Percentiles rank a stretch among this genome's conserved stretches.
Evolutionary conservation across 164 flowering plant genomes (phyloP).

Genomic region (Vitis vinifera): DNA sequence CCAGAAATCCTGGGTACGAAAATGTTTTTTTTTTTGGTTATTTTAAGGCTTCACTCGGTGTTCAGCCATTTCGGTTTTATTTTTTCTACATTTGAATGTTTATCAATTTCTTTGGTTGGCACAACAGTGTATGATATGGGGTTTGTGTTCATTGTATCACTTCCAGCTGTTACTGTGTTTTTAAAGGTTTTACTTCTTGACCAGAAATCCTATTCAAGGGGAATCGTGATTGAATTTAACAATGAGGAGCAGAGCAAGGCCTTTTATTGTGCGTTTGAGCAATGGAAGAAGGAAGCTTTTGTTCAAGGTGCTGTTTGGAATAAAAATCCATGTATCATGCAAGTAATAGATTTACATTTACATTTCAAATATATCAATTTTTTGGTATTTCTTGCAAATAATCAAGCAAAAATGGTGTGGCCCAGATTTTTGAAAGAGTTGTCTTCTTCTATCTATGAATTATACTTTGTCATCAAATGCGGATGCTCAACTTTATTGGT

Average conservation of each 20-base stretch:
- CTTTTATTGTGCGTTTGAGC: constrained; percentile 77
- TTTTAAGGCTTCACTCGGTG: no score
- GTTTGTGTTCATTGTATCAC: background rate
- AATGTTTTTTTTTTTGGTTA: background rate
- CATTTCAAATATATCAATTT: background rate
- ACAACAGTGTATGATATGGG: no score
- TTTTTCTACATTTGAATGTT: background rate
- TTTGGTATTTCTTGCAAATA: background rate
- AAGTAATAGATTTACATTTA: no score
- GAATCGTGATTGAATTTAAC: constrained; percentile 63
- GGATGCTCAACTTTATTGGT: no score
- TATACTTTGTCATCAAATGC: background rate
- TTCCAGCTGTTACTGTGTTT: background rate
- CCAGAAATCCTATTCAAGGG: constrained; percentile 72
- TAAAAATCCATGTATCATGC: background rate
- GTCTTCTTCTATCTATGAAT: background rate
- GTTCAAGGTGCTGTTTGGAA: constrained; percentile 41
- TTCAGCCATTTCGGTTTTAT: background rate
- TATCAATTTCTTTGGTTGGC: background rate
- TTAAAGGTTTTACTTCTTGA: constrained; percentile 20
- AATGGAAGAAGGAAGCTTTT: constrained; percentile 58
- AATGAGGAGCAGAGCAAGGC: constrained; percentile 71
- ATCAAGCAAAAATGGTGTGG: no score
- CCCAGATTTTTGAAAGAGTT: background rate
- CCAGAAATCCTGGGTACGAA: background rate